Base-by-base conservation (phyloP, 1,284 basidiomycete species). In the Cryptococcus sp. region DNA sequence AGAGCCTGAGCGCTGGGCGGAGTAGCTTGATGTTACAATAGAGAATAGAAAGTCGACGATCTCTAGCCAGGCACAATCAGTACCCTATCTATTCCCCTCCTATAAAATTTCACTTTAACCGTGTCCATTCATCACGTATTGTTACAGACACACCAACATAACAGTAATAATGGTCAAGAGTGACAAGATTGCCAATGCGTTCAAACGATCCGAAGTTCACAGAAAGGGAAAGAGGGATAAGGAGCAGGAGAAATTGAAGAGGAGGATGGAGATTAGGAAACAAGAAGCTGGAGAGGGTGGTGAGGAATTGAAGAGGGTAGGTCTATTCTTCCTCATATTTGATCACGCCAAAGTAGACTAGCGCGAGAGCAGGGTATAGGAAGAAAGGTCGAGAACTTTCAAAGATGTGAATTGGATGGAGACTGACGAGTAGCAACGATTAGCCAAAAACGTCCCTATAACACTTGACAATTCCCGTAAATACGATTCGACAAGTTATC, bases 391-490 rank as follows among this genome's bases (percentile, higher is more conserved):
- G 28, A 5, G 28, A 11, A 28, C 4, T 28, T 28, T 4, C 28
- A 11, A 11, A 5, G 28, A 28, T 28, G n/a, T n/a, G n/a, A n/a
- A n/a, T n/a, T n/a, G 28, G 28, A 28, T 28, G 28, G 11, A 28
- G 28, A 28, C 28, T 28, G 41, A 51, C 18, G 41, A n/a, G 18
- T 46, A 91, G 89, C 86, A 85, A 82, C 83, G 91, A 55, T 76
- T 90, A 36, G 80, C 83, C 5, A 83, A 86, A 64, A 96, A 97
- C 78, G 79, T 93, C 19, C 91, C 94, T 0, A 81, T 83, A 39
- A 98, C 94, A 0, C 83, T 98, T 34, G 94, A 98, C 70, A 98
- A 97, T 72, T 88, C 85, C 48, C 84, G 93, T 56, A 85, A 92
- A 72, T 89, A 83, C 71, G 91, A 96, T 63, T 87, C 89, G 3